phyloP scores from a whole-genome alignment of 108 stramenopile genomes.

The Cylindrotheca fusiformis region DNA sequence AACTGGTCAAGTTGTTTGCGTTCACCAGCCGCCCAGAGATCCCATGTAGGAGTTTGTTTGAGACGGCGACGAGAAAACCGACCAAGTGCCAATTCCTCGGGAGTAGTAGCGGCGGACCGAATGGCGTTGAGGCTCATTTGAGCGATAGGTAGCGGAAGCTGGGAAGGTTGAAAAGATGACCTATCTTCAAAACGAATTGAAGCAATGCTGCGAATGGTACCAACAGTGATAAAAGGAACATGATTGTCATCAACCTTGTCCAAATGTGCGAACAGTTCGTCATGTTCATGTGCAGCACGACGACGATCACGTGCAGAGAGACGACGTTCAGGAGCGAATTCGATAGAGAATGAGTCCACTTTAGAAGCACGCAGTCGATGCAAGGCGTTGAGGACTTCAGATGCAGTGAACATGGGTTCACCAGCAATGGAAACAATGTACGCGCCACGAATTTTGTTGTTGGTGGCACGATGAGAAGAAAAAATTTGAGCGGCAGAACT shows the following conservation, averaged over 20 bases:
- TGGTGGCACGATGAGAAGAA: neutral
- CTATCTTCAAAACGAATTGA: neutral
- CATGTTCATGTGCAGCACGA: neutral
- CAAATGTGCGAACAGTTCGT: neutral
- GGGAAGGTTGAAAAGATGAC: neutral
- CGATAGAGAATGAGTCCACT: neutral
- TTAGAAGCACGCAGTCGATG: neutral
- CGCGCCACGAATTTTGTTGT: no score
- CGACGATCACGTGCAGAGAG: neutral
- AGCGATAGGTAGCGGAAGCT: no score
- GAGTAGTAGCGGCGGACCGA: slow-evolving; percentile 7
- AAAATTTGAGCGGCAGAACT: neutral
- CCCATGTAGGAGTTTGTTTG: slow-evolving; percentile 16
- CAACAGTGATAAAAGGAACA: neutral
- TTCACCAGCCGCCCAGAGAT: no score
- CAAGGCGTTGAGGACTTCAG: neutral
- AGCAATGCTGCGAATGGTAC: neutral
- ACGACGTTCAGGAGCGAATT: no score
- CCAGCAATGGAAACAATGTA: neutral
- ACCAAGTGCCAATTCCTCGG: slow-evolving; percentile 24
- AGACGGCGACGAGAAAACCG: slow-evolving; percentile 29
- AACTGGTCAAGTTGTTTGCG: no score
- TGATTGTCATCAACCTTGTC: neutral
- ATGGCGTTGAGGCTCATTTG: slow-evolving; percentile 8
- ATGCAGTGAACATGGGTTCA: neutral